phyloP scores from a whole-genome alignment of 139 green algal species.

The Chlorella vulgaris region DNA sequence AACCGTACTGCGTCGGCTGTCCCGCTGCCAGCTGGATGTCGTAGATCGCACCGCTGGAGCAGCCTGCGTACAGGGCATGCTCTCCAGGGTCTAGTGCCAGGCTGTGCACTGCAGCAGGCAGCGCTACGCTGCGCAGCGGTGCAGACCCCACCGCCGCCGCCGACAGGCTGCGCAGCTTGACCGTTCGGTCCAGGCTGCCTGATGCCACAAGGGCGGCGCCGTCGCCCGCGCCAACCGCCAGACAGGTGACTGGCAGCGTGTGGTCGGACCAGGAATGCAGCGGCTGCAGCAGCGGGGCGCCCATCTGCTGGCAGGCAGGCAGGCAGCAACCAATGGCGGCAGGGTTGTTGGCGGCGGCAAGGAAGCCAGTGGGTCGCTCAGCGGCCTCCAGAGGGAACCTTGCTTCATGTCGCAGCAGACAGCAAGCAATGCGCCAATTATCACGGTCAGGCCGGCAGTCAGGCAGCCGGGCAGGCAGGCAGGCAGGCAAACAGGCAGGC shows the following conservation, averaged over 20 bases:
- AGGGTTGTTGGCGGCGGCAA: neutral
- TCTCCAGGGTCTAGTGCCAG: slow-evolving; percentile 74
- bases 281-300: slow-evolving; percentile 42
- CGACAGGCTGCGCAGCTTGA: slow-evolving; percentile 70
- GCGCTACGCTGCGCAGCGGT: slow-evolving; percentile 61
- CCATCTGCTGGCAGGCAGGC: slow-evolving; percentile 13
- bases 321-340: neutral
- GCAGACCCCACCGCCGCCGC: neutral
- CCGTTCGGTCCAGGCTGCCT: slow-evolving; percentile 75
- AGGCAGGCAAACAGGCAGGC: no score
- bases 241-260: slow-evolving; percentile 78
- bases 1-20: neutral
- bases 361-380: no score
- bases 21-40: slow-evolving; percentile 66
- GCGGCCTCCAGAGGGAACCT: neutral
- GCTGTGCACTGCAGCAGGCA: slow-evolving; percentile 66
- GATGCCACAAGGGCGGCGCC: slow-evolving; percentile 64
- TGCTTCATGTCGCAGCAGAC: neutral
- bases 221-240: slow-evolving; percentile 62
- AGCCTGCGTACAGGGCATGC: slow-evolving; percentile 77
- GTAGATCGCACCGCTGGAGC: slow-evolving; percentile 79
- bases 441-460: neutral
- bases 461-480: no score
- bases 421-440: neutral
- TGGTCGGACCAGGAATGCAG: slow-evolving; percentile 86